Percentiles rank a stretch among this genome's conserved stretches.
Conservation (phyloP, 2,329 filamentous ascomycete species). For the Penicillium polonicum region DNA sequence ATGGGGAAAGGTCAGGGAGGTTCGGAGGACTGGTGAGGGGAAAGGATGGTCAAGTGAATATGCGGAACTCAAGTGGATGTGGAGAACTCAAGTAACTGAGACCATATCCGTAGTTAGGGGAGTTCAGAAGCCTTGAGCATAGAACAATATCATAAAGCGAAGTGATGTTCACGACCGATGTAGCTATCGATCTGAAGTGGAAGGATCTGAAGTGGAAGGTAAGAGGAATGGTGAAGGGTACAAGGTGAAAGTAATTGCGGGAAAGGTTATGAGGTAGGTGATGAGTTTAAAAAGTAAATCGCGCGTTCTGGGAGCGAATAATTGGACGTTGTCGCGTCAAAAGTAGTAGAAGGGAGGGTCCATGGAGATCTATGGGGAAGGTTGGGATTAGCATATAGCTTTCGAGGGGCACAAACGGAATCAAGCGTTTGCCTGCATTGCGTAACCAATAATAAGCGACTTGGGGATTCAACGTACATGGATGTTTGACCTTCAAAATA, state of each 20-base stretch:
- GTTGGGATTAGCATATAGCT: constrained; percentile 1
- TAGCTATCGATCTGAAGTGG: neutral
- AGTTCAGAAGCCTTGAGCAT: neutral
- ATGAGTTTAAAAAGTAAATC: neutral
- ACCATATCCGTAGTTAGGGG: neutral
- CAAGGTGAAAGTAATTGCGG: neutral
- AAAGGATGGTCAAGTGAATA: neutral
- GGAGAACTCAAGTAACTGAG: neutral
- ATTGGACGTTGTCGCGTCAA: constrained; percentile 9
- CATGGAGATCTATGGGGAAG: constrained; percentile 6
- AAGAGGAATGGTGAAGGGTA: neutral
- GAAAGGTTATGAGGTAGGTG: neutral
- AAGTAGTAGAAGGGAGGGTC: neutral
- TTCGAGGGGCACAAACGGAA: constrained; percentile 6
- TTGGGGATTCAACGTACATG: neutral
- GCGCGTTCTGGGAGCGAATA: neutral
- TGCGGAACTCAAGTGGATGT: neutral
- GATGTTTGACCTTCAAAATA: neutral
- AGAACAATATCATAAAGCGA: neutral
- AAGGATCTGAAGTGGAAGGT: neutral
- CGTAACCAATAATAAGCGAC: constrained; percentile 16
- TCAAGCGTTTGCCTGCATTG: neutral
- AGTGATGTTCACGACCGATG: neutral
- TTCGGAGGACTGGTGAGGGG: neutral
- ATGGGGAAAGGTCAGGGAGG: neutral